phyloP scores from a whole-genome alignment of 73 alveolate species.

The Paraurostyla sp. region DNA sequence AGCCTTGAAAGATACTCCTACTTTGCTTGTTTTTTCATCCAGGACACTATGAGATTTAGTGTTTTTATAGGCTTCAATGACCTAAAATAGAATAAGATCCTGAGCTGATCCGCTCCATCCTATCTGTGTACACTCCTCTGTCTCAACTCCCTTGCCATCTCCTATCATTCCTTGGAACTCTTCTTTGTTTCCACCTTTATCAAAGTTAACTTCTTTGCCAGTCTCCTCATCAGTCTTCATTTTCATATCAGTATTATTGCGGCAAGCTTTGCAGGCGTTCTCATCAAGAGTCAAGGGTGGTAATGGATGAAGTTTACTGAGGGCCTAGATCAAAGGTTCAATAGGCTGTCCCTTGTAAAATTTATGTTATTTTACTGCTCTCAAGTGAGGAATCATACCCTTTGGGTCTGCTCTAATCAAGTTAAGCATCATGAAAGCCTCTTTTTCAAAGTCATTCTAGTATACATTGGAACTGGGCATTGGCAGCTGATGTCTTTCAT shows the following conservation, averaged over 20 bases:
- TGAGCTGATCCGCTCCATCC: conserved; percentile 56
- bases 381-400: background rate
- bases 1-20: conserved; percentile 27
- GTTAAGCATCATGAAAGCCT: conserved; percentile 15
- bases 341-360: conserved; percentile 31
- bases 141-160: conserved; percentile 36
- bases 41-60: background rate
- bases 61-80: conserved; percentile 19
- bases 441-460: conserved; percentile 16
- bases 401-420: conserved; percentile 30
- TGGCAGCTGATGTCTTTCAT: background rate
- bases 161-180: conserved; percentile 38
- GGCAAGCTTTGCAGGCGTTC: conserved; percentile 53
- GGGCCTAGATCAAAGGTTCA: background rate
- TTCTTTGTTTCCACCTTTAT: conserved; percentile 38
- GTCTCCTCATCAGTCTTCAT: conserved; percentile 25
- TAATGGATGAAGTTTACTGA: conserved; percentile 12
- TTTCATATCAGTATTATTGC: conserved; percentile 38
- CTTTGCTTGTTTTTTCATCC: conserved; percentile 1
- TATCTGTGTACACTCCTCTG: conserved; percentile 30
- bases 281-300: conserved; percentile 22
- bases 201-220: conserved; percentile 16
- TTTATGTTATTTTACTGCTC: background rate
- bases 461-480: background rate
- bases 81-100: background rate